These are phyloP conservation scores for Vitis amurensis DNA, from an alignment of 164 flowering plant genomes.

Conservation along the genomic window DNA sequence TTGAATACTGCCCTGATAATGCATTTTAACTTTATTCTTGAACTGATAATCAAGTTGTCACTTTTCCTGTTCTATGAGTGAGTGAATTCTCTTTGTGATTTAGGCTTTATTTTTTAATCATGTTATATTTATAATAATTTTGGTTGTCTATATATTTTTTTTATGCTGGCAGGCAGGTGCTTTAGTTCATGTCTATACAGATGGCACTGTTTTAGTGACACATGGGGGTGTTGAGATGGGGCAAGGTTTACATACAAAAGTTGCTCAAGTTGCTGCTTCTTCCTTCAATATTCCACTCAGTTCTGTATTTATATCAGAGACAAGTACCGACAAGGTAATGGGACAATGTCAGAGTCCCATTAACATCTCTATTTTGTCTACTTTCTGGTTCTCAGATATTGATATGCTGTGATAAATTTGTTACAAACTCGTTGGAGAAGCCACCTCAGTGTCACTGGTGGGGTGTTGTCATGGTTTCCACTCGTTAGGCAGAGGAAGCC, in stretches of 20 bases:
- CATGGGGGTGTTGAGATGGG: constrained; percentile 99
- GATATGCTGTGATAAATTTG: too few relatives aligned
- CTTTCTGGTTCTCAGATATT: too few relatives aligned
- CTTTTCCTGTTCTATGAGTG: too few relatives aligned
- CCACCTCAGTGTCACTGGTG: too few relatives aligned
- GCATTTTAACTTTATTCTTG: too few relatives aligned
- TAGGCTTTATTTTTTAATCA: background rate
- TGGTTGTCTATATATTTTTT: constrained; percentile 1
- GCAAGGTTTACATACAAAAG: constrained; percentile 97
- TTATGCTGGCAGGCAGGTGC: constrained; percentile 74
- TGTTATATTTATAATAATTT: background rate
- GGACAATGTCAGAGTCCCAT: background rate
- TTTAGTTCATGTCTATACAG: constrained; percentile 95
- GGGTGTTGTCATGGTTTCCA: too few relatives aligned
- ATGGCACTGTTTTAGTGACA: constrained; percentile 95
- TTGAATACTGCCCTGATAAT: too few relatives aligned
- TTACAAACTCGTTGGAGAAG: too few relatives aligned
- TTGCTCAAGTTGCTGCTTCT: constrained; percentile 97
- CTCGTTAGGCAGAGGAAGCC: too few relatives aligned
- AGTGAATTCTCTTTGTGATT: background rate
- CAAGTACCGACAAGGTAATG: constrained; percentile 98
- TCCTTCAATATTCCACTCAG: constrained; percentile 84
- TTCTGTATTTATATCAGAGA: constrained; percentile 94
- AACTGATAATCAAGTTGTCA: too few relatives aligned
- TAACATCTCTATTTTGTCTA: too few relatives aligned